Evolutionary conservation across 1,284 basidiomycete genomes (phyloP).

Genomic region (Ceratobasidium sp.): DNA sequence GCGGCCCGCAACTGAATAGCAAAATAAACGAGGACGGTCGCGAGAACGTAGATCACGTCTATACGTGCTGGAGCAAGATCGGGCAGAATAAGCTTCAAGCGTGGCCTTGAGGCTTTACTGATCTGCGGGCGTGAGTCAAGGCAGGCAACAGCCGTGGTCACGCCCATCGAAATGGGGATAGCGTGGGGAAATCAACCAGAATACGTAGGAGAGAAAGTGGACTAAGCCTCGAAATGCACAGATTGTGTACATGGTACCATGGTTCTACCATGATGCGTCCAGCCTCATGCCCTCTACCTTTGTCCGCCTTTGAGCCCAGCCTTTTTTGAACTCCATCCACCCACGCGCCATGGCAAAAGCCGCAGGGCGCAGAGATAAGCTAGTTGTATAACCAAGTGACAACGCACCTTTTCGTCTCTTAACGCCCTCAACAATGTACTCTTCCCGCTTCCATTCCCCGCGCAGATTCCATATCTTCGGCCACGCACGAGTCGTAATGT

Average conservation of each 20-base stretch:
- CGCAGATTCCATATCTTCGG: constrained; percentile 93
- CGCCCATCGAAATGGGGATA: background rate
- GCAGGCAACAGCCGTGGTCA: background rate
- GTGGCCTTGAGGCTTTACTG: background rate
- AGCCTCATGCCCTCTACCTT: background rate
- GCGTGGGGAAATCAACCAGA: background rate
- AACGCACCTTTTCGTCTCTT: constrained; percentile 83
- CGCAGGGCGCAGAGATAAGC: background rate
- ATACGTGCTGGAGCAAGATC: background rate
- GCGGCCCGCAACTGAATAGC: background rate
- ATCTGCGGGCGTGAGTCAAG: background rate
- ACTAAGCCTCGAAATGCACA: background rate
- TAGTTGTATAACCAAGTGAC: background rate
- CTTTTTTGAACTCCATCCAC: background rate
- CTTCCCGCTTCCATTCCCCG: constrained; percentile 96
- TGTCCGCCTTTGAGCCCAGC: background rate
- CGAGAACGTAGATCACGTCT: background rate
- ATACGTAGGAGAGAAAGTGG: too few species aligned
- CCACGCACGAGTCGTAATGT: constrained; percentile 91
- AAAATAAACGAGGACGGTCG: background rate
- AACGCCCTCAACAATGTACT: constrained; percentile 97
- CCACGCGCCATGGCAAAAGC: background rate
- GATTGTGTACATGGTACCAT: background rate
- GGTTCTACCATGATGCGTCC: background rate
- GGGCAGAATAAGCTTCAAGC: background rate